These are phyloP conservation scores for Rhodosporidiobolus odoratus DNA, from an alignment of 768 basidiomycete species.

Conservation along the genomic window DNA sequence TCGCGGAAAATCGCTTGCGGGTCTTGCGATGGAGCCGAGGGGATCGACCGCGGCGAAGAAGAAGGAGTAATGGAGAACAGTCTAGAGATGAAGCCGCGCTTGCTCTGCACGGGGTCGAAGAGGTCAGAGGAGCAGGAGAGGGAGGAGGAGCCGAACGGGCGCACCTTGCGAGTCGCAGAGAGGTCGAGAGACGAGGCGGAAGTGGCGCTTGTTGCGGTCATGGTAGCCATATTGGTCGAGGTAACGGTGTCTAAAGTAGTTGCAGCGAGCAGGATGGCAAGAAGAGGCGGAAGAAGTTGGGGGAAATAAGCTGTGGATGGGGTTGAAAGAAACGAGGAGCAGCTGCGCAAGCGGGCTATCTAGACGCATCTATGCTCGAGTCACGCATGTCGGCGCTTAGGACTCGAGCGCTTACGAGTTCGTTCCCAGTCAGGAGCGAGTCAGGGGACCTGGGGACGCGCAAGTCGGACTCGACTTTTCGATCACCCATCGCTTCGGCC, in stretches of 20 bases:
- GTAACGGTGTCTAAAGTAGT: not conserved
- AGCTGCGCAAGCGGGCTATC: not conserved
- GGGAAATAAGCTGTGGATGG: not conserved
- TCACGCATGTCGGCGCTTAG: not conserved
- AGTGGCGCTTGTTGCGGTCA: not conserved
- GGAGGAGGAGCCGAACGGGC: not conserved
- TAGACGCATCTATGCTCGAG: slow-evolving; percentile 43
- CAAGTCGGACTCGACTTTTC: slow-evolving; percentile 1
- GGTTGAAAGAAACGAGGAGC: not conserved
- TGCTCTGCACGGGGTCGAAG: not conserved
- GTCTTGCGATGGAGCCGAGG: not conserved
- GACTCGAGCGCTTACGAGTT: not conserved
- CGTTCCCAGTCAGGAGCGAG: slow-evolving; percentile 11
- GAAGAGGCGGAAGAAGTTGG: not conserved
- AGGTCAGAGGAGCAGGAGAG: not conserved
- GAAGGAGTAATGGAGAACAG: not conserved
- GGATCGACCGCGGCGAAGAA: not conserved
- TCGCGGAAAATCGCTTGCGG: slow-evolving; percentile 11
- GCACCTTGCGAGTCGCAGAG: not conserved
- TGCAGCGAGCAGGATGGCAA: not conserved
- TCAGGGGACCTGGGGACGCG: not conserved
- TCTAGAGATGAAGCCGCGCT: not conserved
- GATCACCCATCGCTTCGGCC: not conserved
- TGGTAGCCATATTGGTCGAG: not conserved
- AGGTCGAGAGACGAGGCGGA: not conserved